phyloP scores from a whole-genome alignment of 805 yeast genomes.

The Candida silvicultrix region DNA sequence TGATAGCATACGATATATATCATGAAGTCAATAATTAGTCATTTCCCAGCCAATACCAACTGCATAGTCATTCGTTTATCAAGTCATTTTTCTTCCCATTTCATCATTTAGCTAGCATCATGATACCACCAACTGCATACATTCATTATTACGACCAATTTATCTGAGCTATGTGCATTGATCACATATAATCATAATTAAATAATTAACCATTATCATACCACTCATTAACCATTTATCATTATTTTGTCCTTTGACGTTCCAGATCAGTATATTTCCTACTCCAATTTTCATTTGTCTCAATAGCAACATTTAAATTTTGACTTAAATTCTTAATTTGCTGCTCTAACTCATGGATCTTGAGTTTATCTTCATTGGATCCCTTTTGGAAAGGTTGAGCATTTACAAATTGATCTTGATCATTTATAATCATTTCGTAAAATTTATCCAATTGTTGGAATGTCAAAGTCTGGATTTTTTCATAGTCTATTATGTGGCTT shows the following conservation, averaged over 20 bases:
- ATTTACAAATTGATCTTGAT: not conserved
- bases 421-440: constrained; percentile 11
- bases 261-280: constrained; percentile 6
- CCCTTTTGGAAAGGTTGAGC: not conserved
- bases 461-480: constrained; percentile 3
- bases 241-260: not conserved
- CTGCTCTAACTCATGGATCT: constrained; percentile 6
- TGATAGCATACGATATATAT: not conserved
- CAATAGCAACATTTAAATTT: constrained; percentile 17
- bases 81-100: not conserved
- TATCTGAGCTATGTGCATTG: too few species aligned
- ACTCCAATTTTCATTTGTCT: constrained; percentile 23
- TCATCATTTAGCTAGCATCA: too few species aligned
- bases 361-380: constrained; percentile 1
- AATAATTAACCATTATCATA: not conserved
- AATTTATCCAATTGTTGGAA: constrained; percentile 10
- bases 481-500: constrained; percentile 4
- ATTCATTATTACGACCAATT: too few species aligned
- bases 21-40: not conserved
- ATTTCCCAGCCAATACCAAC: not conserved
- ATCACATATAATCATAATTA: too few species aligned
- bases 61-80: not conserved
- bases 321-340: constrained; percentile 10
- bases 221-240: not conserved
- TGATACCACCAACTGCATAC: not conserved